These are phyloP conservation scores for Leishmania tropica DNA, from an alignment of 208 protist species.

Conservation along the genomic window DNA sequence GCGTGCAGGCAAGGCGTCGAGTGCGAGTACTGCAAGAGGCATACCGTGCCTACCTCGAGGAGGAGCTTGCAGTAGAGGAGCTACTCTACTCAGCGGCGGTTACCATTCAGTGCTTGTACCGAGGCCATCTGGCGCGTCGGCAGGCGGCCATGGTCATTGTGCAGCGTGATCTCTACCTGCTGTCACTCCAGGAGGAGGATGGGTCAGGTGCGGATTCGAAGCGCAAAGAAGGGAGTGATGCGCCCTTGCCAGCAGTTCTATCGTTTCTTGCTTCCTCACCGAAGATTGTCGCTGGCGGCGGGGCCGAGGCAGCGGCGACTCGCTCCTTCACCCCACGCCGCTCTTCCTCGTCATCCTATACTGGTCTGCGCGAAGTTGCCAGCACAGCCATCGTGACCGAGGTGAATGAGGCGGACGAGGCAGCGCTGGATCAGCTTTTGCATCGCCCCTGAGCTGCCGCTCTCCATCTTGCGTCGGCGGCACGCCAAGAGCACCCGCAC, in stretches of 20 bases:
- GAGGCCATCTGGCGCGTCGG: slow-evolving; percentile 43
- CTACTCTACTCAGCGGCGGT: slow-evolving; percentile 41
- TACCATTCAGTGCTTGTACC: slow-evolving; percentile 52
- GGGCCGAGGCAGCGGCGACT: not conserved
- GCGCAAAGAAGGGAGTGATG: slow-evolving; percentile 6
- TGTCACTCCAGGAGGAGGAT: slow-evolving; percentile 18
- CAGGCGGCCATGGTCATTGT: slow-evolving; percentile 29
- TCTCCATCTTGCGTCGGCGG: not conserved
- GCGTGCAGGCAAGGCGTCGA: slow-evolving; percentile 13
- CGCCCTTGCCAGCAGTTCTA: not conserved
- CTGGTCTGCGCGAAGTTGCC: not conserved
- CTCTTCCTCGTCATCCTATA: not conserved
- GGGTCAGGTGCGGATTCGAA: slow-evolving; percentile 11
- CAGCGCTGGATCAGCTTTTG: not conserved
- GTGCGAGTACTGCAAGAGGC: slow-evolving; percentile 19
- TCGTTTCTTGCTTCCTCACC: not conserved
- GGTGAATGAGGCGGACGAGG: slow-evolving; percentile 21
- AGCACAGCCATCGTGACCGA: slow-evolving; percentile 26
- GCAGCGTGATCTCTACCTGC: slow-evolving; percentile 25
- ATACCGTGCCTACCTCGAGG: slow-evolving; percentile 13
- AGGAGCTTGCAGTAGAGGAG: slow-evolving; percentile 37
- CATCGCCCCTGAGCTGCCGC: not conserved
- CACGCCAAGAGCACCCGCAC: not conserved
- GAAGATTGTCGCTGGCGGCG: not conserved
- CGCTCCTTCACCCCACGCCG: not conserved